Conservation (phyloP, 2,329 filamentous ascomycete species). For the Claviceps sp. region DNA sequence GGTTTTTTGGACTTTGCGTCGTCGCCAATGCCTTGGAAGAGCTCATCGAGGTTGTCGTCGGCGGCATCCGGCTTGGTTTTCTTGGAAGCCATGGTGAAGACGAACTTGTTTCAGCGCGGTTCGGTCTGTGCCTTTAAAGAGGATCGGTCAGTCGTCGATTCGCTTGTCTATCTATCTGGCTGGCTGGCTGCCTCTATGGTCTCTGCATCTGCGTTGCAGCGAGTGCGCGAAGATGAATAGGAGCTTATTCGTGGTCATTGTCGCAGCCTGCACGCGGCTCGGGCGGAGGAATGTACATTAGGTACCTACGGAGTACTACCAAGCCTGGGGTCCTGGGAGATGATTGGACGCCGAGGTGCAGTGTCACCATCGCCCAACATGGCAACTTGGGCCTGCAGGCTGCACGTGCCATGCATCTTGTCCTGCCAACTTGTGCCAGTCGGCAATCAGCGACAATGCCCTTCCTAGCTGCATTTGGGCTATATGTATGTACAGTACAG, state of each 20-base stretch:
- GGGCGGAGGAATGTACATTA: not conserved
- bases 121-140: conserved; percentile 46
- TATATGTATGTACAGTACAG: too few species aligned
- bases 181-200: not conserved
- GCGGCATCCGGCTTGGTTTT: conserved; percentile 41
- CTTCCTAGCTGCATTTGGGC: too few species aligned
- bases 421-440: too few species aligned
- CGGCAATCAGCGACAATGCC: too few species aligned
- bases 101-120: conserved; percentile 31
- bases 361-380: too few species aligned
- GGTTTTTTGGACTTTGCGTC: conserved; percentile 37
- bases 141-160: not conserved
- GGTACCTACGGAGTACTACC: too few species aligned
- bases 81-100: conserved; percentile 42
- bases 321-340: not conserved
- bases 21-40: conserved; percentile 49
- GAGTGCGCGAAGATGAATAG: not conserved
- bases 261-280: not conserved
- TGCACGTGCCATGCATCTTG: too few species aligned
- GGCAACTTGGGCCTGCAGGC: too few species aligned
- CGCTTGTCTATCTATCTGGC: not conserved
- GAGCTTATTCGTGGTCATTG: not conserved
- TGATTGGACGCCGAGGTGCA: not conserved
- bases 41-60: conserved; percentile 51
- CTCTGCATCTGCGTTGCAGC: not conserved